phyloP scores from a whole-genome alignment of 805 yeast genomes.

The Candida sonorensis region DNA sequence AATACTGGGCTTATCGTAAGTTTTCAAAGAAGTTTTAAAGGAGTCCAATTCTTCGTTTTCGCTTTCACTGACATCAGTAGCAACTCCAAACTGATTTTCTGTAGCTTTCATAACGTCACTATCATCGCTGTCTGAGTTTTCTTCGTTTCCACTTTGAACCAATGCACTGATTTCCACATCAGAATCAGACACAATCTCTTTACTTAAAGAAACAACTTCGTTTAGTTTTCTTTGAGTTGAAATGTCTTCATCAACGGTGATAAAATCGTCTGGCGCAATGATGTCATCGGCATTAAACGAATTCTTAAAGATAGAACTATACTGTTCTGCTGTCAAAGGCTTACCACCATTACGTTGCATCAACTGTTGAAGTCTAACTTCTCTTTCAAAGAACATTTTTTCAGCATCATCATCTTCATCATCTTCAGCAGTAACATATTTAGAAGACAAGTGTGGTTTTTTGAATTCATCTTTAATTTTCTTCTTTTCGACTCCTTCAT shows the following conservation, averaged over 20 bases:
- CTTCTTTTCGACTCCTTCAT: conserved; percentile 7
- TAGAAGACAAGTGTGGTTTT: conserved; percentile 38
- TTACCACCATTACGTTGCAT: conserved; percentile 19
- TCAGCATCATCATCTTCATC: conserved; percentile 53
- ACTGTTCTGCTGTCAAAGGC: conserved; percentile 23
- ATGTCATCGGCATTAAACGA: background rate
- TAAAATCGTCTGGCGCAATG: conserved; percentile 4
- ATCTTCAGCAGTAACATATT: conserved; percentile 52
- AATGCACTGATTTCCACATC: too few species aligned
- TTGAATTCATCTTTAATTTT: conserved; percentile 5
- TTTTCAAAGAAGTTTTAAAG: background rate
- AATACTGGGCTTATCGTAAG: too few species aligned
- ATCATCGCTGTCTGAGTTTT: too few species aligned
- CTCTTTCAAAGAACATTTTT: conserved; percentile 47
- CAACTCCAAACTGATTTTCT: too few species aligned
- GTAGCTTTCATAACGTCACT: too few species aligned
- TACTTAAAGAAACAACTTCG: conserved; percentile 1
- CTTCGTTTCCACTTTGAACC: too few species aligned
- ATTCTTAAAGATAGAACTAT: conserved; percentile 8
- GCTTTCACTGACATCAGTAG: background rate
- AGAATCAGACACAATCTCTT: background rate
- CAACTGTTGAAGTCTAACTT: conserved; percentile 38
- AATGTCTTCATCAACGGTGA: conserved; percentile 9
- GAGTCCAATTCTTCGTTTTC: background rate
- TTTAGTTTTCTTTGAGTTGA: background rate